Evolutionary conservation across 2,329 filamentous ascomycete species (phyloP).

Genomic region (Cladosporium sp.): DNA sequence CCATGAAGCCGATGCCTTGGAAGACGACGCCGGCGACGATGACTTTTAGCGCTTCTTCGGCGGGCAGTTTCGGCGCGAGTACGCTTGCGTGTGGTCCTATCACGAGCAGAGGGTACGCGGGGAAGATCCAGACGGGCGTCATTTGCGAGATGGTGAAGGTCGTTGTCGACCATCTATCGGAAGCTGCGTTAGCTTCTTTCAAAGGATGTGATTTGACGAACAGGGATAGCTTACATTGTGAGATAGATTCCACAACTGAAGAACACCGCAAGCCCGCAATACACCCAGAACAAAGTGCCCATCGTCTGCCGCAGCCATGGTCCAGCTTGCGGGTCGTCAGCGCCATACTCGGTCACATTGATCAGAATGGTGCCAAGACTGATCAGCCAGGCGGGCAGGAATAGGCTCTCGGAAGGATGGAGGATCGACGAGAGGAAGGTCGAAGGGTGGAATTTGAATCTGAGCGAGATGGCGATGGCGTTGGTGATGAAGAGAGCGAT

Average conservation of each 20-base stretch:
- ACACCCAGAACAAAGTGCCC: constrained; percentile 70
- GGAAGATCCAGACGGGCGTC: constrained; percentile 87
- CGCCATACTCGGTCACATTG: constrained; percentile 73
- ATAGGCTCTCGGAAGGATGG: constrained; percentile 74
- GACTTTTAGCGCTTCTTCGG: constrained; percentile 46
- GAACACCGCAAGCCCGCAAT: constrained; percentile 62
- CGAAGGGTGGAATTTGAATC: constrained; percentile 66
- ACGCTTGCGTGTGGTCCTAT: constrained; percentile 68
- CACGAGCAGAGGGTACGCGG: constrained; percentile 75
- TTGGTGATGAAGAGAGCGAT: constrained; percentile 66
- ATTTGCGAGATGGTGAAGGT: constrained; percentile 73
- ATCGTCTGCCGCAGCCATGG: constrained; percentile 54
- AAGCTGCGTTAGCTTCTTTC: constrained; percentile 13
- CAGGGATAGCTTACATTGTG: constrained; percentile 64
- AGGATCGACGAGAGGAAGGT: constrained; percentile 68
- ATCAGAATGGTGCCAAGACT: constrained; percentile 61
- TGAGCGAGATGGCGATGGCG: constrained; percentile 59
- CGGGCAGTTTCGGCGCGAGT: constrained; percentile 46
- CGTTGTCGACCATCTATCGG: constrained; percentile 56
- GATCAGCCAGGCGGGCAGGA: constrained; percentile 65
- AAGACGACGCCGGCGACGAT: constrained; percentile 58
- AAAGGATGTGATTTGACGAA: constrained; percentile 35
- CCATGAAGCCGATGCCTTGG: constrained; percentile 62
- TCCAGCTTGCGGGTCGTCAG: constrained; percentile 44
- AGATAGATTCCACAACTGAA: constrained; percentile 70